These are phyloP conservation scores for Solanum hybrid DNA, from an alignment of 305 asterid genomes.

Conservation along the genomic window DNA sequence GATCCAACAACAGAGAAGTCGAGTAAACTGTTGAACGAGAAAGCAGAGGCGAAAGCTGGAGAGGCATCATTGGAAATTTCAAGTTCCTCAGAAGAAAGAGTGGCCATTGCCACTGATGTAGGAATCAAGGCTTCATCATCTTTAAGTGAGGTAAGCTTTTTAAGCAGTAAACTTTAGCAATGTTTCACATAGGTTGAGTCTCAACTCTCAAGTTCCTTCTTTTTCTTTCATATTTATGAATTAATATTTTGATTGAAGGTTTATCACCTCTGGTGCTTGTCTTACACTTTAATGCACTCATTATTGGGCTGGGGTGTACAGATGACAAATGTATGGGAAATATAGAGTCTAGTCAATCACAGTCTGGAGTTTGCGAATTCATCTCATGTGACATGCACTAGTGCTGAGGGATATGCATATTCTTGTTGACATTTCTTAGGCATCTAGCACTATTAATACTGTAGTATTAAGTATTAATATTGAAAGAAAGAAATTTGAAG, in stretches of 20 bases:
- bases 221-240: not conserved
- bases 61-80: constrained; percentile 19
- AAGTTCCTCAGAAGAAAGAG: constrained; percentile 7
- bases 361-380: not conserved
- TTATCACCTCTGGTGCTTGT: not conserved
- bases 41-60: constrained; percentile 10
- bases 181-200: not conserved
- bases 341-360: not conserved
- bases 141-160: constrained; percentile 20
- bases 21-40: constrained; percentile 12
- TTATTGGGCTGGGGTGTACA: not conserved
- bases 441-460: not conserved
- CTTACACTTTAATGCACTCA: not conserved
- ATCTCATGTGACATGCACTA: not conserved
- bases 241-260: not conserved
- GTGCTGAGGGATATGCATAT: not conserved
- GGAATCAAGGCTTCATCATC: constrained; percentile 24
- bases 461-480: not conserved
- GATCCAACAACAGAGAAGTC: constrained; percentile 12
- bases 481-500: not conserved
- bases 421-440: not conserved
- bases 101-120: constrained; percentile 3
- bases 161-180: not conserved
- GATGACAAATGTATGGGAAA: not conserved
- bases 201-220: not conserved